Base-by-base conservation (phyloP, 1,139 yeast species). In the Debaryomycetaceae sp. region DNA sequence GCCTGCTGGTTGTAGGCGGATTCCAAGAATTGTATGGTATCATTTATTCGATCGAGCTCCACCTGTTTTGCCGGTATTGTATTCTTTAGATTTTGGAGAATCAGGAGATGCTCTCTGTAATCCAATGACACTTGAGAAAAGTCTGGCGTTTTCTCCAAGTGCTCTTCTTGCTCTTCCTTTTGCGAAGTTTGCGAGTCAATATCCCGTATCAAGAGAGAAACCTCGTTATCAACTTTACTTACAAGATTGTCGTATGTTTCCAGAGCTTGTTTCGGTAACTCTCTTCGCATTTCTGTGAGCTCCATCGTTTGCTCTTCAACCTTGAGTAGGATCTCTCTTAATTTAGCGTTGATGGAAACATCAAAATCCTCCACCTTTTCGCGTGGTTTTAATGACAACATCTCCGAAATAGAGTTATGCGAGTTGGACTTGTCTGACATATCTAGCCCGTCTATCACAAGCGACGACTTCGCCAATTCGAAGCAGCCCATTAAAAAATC, bases 291-390 rank as follows among this genome's bases (percentile, higher is more conserved):
- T 34, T 66, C 63, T 0, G 87, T 75, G 24, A 81, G 73, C 43
- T 68, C 72, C 1, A 78, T 72, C 0, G 86, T 78, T 49, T 78
- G 80, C 40, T 71, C 74, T 50, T 85, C 90, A 47, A 84, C 81
- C 39, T 72, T 71, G 42, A 72, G 72, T 49, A 83, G 73, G 36
- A 78, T 56, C 41, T 71, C 69, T 41, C 88, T 65, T 33, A 85
- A 72, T 44, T 69, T 59, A 45, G 76, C 78, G 56, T 83, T 82
- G 46, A 83, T 58, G 8, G 74, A 78, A 38, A 76, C 63, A 57
- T 85, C 87, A 59, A 83, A 83, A 0, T 87, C 86, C 55, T 82
- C 89, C 13, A 78, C 72, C 49, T 68, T 73, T 45, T 72, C 76
- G 40, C 55, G 58, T 1, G 73, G 66, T 38, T 62, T 58, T 37